These are phyloP conservation scores for Aspergillus pseudoglaucus DNA, from an alignment of 2,329 filamentous ascomycete species.

Conservation along the genomic window DNA sequence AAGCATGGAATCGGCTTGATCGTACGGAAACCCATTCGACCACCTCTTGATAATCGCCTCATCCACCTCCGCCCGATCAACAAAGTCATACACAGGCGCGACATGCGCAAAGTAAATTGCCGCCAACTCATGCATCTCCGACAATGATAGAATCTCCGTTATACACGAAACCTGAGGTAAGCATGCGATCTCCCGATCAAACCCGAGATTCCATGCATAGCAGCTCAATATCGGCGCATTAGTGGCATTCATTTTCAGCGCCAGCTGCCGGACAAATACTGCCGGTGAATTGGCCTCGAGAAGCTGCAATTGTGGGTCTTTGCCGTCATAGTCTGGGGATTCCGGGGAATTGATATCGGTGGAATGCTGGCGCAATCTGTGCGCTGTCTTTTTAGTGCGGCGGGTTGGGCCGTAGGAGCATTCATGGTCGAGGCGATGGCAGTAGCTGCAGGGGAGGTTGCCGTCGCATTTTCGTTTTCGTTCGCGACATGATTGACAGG, in stretches of 20 bases:
- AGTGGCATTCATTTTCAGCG: neutral
- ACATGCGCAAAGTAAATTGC: conserved; percentile 3
- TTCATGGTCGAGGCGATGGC: neutral
- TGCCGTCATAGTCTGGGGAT: neutral
- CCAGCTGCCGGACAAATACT: neutral
- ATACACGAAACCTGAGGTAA: conserved; percentile 1
- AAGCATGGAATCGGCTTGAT: conserved; percentile 3
- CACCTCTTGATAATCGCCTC: neutral
- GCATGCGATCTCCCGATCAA: neutral
- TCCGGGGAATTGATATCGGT: neutral
- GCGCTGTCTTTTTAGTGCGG: neutral
- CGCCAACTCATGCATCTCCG: neutral
- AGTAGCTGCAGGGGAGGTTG: neutral
- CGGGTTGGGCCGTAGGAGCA: neutral
- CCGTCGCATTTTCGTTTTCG: neutral
- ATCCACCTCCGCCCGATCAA: conserved; percentile 3
- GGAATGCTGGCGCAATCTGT: neutral
- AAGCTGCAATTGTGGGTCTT: neutral
- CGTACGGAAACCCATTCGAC: neutral
- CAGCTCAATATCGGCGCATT: neutral
- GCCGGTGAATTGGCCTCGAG: neutral
- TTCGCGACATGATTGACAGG: neutral
- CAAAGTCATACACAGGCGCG: conserved; percentile 9
- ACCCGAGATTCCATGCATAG: neutral
- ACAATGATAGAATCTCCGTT: conserved; percentile 2